Conservation (phyloP, 106 monocot species). For the Amphibolis antarctica region DNA sequence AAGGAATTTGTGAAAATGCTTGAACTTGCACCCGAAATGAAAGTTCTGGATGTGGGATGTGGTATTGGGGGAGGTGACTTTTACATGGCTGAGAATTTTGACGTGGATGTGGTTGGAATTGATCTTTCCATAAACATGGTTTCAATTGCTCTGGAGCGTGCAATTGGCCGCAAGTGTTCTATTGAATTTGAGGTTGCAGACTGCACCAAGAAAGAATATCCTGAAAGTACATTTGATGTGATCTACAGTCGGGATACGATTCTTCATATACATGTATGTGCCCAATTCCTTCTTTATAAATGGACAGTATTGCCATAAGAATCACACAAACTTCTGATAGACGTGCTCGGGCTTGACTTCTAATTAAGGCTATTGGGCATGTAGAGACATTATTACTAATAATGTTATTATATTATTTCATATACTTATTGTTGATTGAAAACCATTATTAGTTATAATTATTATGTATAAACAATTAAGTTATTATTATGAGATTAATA, state of each 20-base stretch:
- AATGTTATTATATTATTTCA: too few relatives aligned
- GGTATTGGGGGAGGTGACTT: conserved; percentile 81
- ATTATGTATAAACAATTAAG: too few relatives aligned
- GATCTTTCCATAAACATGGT: conserved; percentile 78
- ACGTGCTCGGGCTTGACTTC: too few relatives aligned
- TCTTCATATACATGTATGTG: conserved; percentile 55
- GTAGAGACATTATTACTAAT: too few relatives aligned
- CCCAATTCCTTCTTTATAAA: not conserved
- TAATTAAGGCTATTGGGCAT: too few relatives aligned
- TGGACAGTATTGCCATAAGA: not conserved
- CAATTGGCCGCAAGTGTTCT: conserved; percentile 65
- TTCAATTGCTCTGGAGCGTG: conserved; percentile 67
- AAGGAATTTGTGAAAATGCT: conserved; percentile 60
- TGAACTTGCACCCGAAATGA: conserved; percentile 49
- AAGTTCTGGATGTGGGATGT: conserved; percentile 72
- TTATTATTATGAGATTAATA: too few relatives aligned
- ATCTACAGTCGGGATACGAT: conserved; percentile 77
- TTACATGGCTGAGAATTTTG: conserved; percentile 71
- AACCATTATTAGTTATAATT: too few relatives aligned
- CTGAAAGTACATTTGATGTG: conserved; percentile 52
- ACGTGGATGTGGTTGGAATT: conserved; percentile 60
- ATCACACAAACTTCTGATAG: too few relatives aligned
- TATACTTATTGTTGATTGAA: too few relatives aligned
- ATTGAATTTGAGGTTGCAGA: conserved; percentile 74
- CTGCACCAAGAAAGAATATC: conserved; percentile 52